Base-by-base conservation (phyloP, 805 yeast species). In the Candida ulmi region DNA sequence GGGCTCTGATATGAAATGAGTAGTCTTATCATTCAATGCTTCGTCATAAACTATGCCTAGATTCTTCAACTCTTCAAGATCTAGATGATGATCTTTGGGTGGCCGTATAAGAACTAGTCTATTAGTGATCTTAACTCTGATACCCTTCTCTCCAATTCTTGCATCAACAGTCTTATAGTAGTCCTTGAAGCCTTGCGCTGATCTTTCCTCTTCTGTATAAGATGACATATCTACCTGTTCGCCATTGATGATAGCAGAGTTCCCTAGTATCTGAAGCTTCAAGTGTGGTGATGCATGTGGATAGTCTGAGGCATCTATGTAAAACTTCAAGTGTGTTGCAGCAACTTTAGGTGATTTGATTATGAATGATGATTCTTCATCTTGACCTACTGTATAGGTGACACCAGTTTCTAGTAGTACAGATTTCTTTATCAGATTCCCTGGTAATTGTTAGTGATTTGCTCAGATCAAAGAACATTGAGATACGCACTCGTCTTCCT, bases 1-100 rank as follows among this genome's bases (percentile, higher is more conserved):
- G 5, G 37, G 33, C 17, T 48, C 48, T 39, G 52, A 47, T 16
- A 63, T 44, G 15, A 53, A 42, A 21, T 51, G 58, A 15, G 57
- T 52, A 1, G 66, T 62, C 16, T 45, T 38, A 17, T 36, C 30
- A 1, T 33, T 23, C 15, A 51, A 37, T 12, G 51, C 43, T 3
- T 49, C 34, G 23, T 54, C 37, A 30, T 56, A 50, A 25, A 52
- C 54, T 12, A 63, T 46, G 15, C 62, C 69, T 29, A 58, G 15
- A 2, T 46, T 49, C 30, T 47, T 47, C 27, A 62, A 42, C 4
- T 38, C 43, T 2, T 17, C 26, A 8, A 36, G 32, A 9, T 40
- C 27, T 0, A 50, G 45, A 11, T 39, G 37, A 9, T 42, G 16
- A 30, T 40, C 48, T 30, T 50, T 37, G 0, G 42, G 33, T 1